Conservation (phyloP, 2,329 filamentous ascomycete species). For the Cadophora luteo-olivacea region DNA sequence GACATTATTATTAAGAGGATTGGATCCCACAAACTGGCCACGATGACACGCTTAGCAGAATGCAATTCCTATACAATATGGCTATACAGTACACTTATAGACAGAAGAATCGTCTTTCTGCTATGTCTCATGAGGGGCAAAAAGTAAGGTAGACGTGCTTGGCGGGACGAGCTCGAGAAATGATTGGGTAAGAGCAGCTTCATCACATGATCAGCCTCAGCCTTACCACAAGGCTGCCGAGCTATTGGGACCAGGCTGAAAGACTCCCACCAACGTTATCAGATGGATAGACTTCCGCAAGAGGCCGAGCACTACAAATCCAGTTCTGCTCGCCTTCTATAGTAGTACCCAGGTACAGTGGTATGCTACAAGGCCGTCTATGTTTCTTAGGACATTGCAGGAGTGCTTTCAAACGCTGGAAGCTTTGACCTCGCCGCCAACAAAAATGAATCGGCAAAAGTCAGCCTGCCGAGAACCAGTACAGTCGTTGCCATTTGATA, state of each 20-base stretch:
- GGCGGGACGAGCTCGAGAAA: not conserved
- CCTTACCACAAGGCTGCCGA: constrained; percentile 15
- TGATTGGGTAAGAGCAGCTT: not conserved
- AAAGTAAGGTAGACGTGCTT: too few species aligned
- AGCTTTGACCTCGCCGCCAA: not conserved
- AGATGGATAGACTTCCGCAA: too few species aligned
- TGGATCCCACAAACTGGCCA: not conserved
- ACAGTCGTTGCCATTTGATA: too few species aligned
- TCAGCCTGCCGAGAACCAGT: too few species aligned
- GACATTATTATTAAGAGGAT: not conserved
- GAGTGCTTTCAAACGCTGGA: not conserved
- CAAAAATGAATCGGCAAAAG: not conserved
- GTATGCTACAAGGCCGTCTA: too few species aligned
- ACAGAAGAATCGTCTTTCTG: not conserved
- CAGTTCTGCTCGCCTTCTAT: too few species aligned
- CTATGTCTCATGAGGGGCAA: not conserved
- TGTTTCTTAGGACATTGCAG: too few species aligned
- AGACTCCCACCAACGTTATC: too few species aligned
- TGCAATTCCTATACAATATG: not conserved
- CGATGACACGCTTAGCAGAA: not conserved
- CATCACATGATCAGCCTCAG: not conserved
- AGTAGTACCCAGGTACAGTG: too few species aligned
- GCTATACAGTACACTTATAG: not conserved
- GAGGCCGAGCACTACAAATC: too few species aligned
- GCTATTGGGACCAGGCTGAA: constrained; percentile 2